Evolutionary conservation across 768 basidiomycete species (phyloP).

Genomic region (Tulasnella calospora): DNA sequence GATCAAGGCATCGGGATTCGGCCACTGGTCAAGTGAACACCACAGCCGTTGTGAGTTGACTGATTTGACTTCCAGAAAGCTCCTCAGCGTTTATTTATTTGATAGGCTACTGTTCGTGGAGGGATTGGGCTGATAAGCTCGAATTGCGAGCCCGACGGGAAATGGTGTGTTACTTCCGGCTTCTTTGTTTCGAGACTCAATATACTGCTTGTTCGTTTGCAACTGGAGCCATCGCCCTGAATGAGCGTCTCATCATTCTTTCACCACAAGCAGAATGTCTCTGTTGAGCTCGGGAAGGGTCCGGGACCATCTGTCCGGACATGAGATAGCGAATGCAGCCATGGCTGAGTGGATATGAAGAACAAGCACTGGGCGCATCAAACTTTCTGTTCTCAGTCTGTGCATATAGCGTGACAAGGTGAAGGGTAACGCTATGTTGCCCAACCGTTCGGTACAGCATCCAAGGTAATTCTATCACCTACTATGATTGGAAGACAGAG

Average conservation of each 20-base stretch:
- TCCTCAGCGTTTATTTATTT: neutral
- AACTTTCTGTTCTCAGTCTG: neutral
- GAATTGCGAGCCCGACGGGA: neutral
- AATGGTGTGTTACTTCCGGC: neutral
- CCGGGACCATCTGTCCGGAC: neutral
- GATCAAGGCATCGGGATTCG: conserved; percentile 44
- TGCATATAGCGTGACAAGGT: neutral
- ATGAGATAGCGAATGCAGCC: neutral
- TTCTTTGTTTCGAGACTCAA: neutral
- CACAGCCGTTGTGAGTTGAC: neutral
- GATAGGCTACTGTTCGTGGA: neutral
- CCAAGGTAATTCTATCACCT: neutral
- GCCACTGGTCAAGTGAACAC: conserved; percentile 43
- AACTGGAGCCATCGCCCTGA: neutral
- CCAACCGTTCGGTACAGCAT: neutral
- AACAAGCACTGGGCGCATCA: neutral
- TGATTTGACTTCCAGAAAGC: neutral
- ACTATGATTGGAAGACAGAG: neutral
- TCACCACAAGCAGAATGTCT: neutral
- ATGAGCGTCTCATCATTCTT: neutral
- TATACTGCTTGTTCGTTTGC: neutral
- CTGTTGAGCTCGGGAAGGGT: neutral
- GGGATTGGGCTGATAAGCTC: neutral
- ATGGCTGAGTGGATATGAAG: neutral
- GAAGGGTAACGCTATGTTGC: neutral